Percentiles rank a stretch among this genome's conserved stretches.
Conservation (phyloP, 805 yeast genomes). For the Priceomyces medius region DNA sequence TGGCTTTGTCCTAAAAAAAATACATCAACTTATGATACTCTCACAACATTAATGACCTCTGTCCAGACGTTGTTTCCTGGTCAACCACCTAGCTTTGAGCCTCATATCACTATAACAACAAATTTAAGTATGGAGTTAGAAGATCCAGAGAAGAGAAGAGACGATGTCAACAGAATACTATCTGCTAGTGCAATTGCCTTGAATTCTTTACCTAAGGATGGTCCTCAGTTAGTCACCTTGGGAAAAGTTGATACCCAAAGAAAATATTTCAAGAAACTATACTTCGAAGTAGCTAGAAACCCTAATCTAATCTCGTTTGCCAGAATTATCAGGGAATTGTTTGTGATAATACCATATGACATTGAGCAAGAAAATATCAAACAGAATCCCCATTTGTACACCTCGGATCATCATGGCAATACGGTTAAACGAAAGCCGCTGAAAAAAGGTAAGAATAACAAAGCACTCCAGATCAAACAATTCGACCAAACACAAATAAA, state of each 20-base stretch:
- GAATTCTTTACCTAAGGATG: slow-evolving; percentile 41
- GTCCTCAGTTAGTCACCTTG: slow-evolving; percentile 37
- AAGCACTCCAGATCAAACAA: slow-evolving; percentile 14
- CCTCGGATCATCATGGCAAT: slow-evolving; percentile 31
- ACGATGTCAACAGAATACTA: slow-evolving; percentile 59
- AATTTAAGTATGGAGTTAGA: slow-evolving; percentile 46
- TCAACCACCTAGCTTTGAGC: slow-evolving; percentile 62
- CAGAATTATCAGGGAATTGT: slow-evolving; percentile 54
- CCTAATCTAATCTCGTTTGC: slow-evolving; percentile 54
- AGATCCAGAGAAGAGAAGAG: slow-evolving; percentile 37
- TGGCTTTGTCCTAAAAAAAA: slow-evolving; percentile 73
- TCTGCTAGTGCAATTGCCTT: slow-evolving; percentile 59
- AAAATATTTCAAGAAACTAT: slow-evolving; percentile 52
- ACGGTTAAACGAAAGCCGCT: slow-evolving; percentile 26
- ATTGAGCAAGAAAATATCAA: slow-evolving; percentile 35
- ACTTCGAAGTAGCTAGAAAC: slow-evolving; percentile 44
- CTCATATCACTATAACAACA: slow-evolving; percentile 77
- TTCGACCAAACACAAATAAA: slow-evolving; percentile 29
- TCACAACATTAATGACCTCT: slow-evolving; percentile 61
- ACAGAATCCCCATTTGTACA: slow-evolving; percentile 39
- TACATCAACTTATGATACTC: slow-evolving; percentile 53
- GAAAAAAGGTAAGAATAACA: slow-evolving; percentile 15
- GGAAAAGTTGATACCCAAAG: slow-evolving; percentile 49
- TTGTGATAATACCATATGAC: slow-evolving; percentile 45
- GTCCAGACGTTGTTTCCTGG: slow-evolving; percentile 70